These are phyloP conservation scores for Fonsecaea nubica DNA, from an alignment of 2,329 filamentous ascomycete species.

Conservation along the genomic window DNA sequence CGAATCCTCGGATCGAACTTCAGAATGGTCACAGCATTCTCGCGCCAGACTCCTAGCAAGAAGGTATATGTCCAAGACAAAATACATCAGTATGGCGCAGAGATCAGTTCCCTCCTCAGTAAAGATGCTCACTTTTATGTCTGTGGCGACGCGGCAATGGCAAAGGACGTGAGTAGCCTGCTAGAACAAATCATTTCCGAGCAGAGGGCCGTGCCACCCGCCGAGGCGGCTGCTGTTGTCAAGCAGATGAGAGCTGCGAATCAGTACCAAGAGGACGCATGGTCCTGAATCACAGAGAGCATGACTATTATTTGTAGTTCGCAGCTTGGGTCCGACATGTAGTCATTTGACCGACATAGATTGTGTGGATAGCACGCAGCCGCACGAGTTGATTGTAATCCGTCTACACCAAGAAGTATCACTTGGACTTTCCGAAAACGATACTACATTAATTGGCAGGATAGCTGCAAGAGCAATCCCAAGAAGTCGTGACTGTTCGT, in stretches of 20 bases:
- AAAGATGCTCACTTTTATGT: slow-evolving; percentile 18
- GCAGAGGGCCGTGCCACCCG: not conserved
- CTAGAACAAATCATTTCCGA: slow-evolving; percentile 9
- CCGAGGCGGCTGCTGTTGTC: not conserved
- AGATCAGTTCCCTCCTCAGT: slow-evolving; percentile 10
- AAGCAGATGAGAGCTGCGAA: slow-evolving; percentile 9
- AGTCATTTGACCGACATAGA: not conserved
- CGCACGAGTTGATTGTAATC: not conserved
- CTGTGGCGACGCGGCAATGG: slow-evolving; percentile 21
- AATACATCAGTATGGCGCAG: not conserved
- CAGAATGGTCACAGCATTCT: slow-evolving; percentile 17
- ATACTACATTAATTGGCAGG: not conserved
- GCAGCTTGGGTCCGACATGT: not conserved
- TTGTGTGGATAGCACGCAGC: not conserved
- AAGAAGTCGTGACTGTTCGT: not conserved
- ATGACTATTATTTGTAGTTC: not conserved
- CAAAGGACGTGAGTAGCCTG: slow-evolving; percentile 9
- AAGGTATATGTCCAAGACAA: slow-evolving; percentile 23
- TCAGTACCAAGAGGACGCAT: slow-evolving; percentile 12
- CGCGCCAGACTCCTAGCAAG: slow-evolving; percentile 7
- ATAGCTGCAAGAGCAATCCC: not conserved
- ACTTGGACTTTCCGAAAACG: not conserved
- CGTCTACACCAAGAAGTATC: not conserved
- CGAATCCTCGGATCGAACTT: not conserved
- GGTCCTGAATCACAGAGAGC: not conserved